These are phyloP conservation scores for Tympanopsis confertula DNA, from an alignment of 2,329 filamentous ascomycete genomes.

Conservation along the genomic window DNA sequence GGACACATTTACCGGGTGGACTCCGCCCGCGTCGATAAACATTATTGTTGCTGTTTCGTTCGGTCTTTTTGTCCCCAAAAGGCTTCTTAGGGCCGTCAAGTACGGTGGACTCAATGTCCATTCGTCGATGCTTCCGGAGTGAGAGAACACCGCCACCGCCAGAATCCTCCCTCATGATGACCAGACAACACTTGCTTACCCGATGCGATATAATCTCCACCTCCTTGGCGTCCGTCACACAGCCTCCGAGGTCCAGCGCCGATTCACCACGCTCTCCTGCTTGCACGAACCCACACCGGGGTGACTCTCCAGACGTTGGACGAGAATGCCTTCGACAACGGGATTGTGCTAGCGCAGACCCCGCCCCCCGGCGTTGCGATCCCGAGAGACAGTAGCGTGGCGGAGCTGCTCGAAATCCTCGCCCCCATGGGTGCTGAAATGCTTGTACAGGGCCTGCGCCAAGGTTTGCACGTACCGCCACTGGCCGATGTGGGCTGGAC, in stretches of 20 bases:
- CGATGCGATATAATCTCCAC: no score
- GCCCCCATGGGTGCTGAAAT: constrained; percentile 57
- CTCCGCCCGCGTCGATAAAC: constrained; percentile 40
- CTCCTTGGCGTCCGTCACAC: constrained; percentile 3
- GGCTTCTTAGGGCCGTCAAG: constrained; percentile 56
- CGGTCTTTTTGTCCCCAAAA: constrained; percentile 72
- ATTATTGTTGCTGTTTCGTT: constrained; percentile 89
- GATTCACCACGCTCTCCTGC: constrained; percentile 71
- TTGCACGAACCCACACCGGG: constrained; percentile 49
- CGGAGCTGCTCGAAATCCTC: constrained; percentile 39
- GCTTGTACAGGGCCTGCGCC: constrained; percentile 53
- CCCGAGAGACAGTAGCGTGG: constrained; percentile 29
- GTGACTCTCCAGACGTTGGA: constrained; percentile 83
- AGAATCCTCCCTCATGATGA: no score
- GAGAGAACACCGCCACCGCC: no score
- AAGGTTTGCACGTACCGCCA: constrained; percentile 54
- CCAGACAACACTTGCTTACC: no score
- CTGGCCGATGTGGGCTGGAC: constrained; percentile 23
- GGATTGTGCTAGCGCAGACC: constrained; percentile 62
- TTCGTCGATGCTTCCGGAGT: constrained; percentile 81
- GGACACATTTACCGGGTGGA: constrained; percentile 75
- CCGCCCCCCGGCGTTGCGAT: constrained; percentile 42
- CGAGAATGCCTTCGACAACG: constrained; percentile 64
- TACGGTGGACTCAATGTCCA: constrained; percentile 92
- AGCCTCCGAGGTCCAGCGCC: constrained; percentile 79